Base-by-base conservation (phyloP, 352 stramenopile species). In the Lagenidium giganteum region DNA sequence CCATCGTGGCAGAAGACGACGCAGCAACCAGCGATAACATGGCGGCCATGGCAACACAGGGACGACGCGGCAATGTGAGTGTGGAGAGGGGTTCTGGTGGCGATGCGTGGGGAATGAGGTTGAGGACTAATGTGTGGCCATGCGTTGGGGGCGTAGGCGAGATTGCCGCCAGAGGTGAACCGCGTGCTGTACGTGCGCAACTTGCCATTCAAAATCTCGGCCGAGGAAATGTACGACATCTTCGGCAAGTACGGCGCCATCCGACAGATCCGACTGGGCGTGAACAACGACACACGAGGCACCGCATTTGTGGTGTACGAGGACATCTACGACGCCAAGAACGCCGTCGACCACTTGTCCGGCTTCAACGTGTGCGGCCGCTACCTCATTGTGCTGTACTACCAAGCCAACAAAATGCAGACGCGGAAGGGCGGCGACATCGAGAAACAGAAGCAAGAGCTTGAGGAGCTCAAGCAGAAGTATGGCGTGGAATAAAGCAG, bases 241-340 rank as follows among this genome's bases (percentile, higher is more conserved):
- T 99, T 99, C 70, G 97, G 95, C 43, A 99, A 99, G 66, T 99
- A 99, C 76, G 97, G 97, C 36, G 94, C 97, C n/a, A 98, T 99
- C 36, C 92, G 96, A 49, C 97, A 99, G 75, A 95, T 97, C 45
- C 70, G 87, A 27, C 47, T 96, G 41, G 84, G 96, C 39, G 87
- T 98, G 24, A 95, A 91, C 53, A 93, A 86, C 64, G 95, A 99
- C 59, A 99, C 97, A 20, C 70, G 87, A 25, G 96, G 96, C 31
- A 99, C 96, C 28, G 96, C 96, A 0, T 99, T 99, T 69, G 96
- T 99, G 17, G 89, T 98, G 26, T 98, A 98, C 64, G 93, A 99
- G 54, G 96, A 99, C 70, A 99, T 99, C 66, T 99, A 98, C 70
- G 96, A 99, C 70, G 97, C 97, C 41, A 99, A 99, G 75, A 93